Conservation (phyloP, 108 stramenopile species). For the Skeletonema potamos region DNA sequence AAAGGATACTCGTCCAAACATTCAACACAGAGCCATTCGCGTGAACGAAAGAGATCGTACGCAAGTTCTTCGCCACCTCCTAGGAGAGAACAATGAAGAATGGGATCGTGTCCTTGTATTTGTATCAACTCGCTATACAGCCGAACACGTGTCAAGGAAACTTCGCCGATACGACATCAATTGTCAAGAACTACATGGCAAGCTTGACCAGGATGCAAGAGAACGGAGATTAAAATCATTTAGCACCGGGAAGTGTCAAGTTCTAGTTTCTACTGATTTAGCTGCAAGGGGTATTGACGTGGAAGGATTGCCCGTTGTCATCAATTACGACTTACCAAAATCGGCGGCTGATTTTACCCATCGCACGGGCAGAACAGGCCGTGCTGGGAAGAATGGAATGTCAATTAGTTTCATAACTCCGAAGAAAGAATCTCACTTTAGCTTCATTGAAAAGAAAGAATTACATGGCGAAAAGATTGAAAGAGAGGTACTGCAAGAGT, state of each 20-base stretch:
- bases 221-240: slow-evolving; percentile 81
- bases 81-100: slow-evolving; percentile 52
- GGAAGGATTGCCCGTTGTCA: slow-evolving; percentile 77
- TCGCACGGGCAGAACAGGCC: slow-evolving; percentile 93
- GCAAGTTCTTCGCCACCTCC: slow-evolving; percentile 54
- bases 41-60: slow-evolving; percentile 67
- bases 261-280: slow-evolving; percentile 94
- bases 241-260: slow-evolving; percentile 70
- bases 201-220: slow-evolving; percentile 90
- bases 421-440: slow-evolving; percentile 62
- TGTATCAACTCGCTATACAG: slow-evolving; percentile 84
- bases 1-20: slow-evolving; percentile 65
- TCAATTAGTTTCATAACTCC: slow-evolving; percentile 91
- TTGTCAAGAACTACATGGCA: slow-evolving; percentile 92
- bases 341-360: slow-evolving; percentile 90
- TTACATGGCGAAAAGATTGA: slow-evolving; percentile 41
- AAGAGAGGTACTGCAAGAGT: slow-evolving; percentile 58
- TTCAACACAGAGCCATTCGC: slow-evolving; percentile 62
- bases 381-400: slow-evolving; percentile 88
- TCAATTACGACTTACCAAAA: slow-evolving; percentile 91
- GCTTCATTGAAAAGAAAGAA: slow-evolving; percentile 71
- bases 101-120: slow-evolving; percentile 91
- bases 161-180: slow-evolving; percentile 71
- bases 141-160: slow-evolving; percentile 81
- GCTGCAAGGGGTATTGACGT: slow-evolving; percentile 96